These are phyloP conservation scores for Xylaria multiplex DNA, from an alignment of 2,329 filamentous ascomycete species.

Conservation along the genomic window DNA sequence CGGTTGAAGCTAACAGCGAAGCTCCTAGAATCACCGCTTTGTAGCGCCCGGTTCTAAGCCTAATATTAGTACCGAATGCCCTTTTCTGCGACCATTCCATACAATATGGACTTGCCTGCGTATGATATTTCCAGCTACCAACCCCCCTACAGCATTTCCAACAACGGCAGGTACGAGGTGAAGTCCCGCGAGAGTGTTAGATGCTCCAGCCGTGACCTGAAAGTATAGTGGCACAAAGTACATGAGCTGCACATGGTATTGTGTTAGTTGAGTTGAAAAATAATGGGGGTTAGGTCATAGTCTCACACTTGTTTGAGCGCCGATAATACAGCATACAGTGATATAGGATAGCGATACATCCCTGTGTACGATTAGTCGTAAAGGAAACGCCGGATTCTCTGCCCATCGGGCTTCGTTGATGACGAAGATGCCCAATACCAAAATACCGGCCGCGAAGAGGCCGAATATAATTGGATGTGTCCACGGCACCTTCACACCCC, in stretches of 20 bases:
- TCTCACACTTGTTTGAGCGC: slow-evolving; percentile 66
- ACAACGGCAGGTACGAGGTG: slow-evolving; percentile 74
- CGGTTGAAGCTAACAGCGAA: slow-evolving; percentile 56
- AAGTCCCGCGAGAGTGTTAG: slow-evolving; percentile 66
- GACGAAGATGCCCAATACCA: slow-evolving; percentile 50
- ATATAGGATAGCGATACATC: slow-evolving; percentile 65
- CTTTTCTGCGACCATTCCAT: background rate
- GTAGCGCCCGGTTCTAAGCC: slow-evolving; percentile 65
- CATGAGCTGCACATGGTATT: slow-evolving; percentile 58
- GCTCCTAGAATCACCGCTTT: slow-evolving; percentile 65
- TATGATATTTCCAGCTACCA: slow-evolving; percentile 68
- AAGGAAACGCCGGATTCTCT: slow-evolving; percentile 67
- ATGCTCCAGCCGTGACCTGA: slow-evolving; percentile 67
- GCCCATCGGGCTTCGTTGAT: slow-evolving; percentile 55
- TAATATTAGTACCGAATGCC: background rate
- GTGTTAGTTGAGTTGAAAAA: slow-evolving; percentile 21
- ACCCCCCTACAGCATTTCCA: slow-evolving; percentile 72
- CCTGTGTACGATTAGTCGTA: slow-evolving; percentile 62
- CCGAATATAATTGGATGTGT: slow-evolving; percentile 49
- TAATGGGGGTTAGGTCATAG: slow-evolving; percentile 18
- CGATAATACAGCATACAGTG: slow-evolving; percentile 62
- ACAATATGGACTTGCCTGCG: slow-evolving; percentile 49
- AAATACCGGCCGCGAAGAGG: slow-evolving; percentile 47
- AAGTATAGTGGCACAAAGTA: slow-evolving; percentile 76
- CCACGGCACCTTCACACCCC: slow-evolving; percentile 53